Base-by-base conservation (phyloP, 352 stramenopile species). In the Phytophthora constricta region DNA sequence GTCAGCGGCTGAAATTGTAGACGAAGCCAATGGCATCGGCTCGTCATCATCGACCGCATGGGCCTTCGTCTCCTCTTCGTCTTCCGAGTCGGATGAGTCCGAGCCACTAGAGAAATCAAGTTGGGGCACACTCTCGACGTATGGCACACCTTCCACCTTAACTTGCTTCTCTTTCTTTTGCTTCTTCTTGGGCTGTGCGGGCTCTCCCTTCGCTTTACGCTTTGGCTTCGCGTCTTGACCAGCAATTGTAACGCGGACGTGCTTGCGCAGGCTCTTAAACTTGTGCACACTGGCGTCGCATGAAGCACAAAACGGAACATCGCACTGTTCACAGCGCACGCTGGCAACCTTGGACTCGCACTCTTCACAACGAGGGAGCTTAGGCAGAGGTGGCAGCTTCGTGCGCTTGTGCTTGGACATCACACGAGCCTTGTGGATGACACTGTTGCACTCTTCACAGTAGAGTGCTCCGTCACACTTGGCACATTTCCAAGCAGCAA, bases 231-330 rank as follows among this genome's bases (percentile, higher is more conserved):
- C 49, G 0, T 31, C 25, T 10, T 60, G 55, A 10, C 13, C 20
- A 9, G 45, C 58, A n/a, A 63, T 46, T 37, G 60, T 50, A 16
- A 65, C 61, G 11, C 84, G 80, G 11, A 37, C 64, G 57, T 93
- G 85, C 43, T 68, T 81, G 2, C 68, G 71, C 47, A 92, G 71
- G 41, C 79, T 90, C 72, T 92, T 93, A 39, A 92, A 93, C 54
- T 86, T 77, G 55, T 93, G 85, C 22, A 93, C 79, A 17, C 66
- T 87, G 0, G 70, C 71, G 54, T 93, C 80, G 31, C 85, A 93
- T 13, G 64, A 58, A 2, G 37, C 55, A 63, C 85, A 93, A 54
- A 86, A 84, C 20, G 65, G 34, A n/a, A 87, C 69, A 1, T 80
- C 85, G 48, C 85, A 93, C 53, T 92, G 79, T 25, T 74, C 65